Evolutionary conservation across 495 filamentous ascomycete species (phyloP).

Genomic region (Neohortaea acidophila): DNA sequence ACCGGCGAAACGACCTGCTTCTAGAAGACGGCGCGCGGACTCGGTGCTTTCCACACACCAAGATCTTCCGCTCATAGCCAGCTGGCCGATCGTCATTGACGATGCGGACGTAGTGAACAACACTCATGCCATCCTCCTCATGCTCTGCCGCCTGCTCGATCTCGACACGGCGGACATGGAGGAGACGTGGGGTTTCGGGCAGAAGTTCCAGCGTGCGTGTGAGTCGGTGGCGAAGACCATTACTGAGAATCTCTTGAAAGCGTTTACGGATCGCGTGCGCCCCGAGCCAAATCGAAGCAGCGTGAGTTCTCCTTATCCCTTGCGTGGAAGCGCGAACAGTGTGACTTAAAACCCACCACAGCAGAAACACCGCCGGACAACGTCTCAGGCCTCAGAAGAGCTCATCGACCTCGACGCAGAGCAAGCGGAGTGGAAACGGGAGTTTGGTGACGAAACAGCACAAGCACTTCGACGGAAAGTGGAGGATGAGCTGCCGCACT

Average conservation of each 20-base stretch:
- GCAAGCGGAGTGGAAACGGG: not conserved
- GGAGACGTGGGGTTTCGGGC: not conserved
- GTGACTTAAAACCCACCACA: too few relatives aligned
- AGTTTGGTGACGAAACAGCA: not conserved
- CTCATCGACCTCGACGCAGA: not conserved
- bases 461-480: not conserved
- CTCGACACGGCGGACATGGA: not conserved
- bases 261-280: not conserved
- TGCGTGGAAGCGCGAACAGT: too few relatives aligned
- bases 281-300: too few relatives aligned
- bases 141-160: not conserved
- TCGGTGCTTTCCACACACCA: not conserved
- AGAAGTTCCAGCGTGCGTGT: slow-evolving; percentile 4
- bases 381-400: not conserved
- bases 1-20: not conserved
- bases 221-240: slow-evolving; percentile 3
- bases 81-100: not conserved
- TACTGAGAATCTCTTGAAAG: not conserved
- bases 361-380: too few relatives aligned
- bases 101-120: not conserved
- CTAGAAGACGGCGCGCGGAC: not conserved
- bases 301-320: too few relatives aligned
- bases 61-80: not conserved
- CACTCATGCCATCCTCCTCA: not conserved
- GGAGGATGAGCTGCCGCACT: not conserved